Conservation (phyloP, 257 asterid species). For the Ligustrum vulgare region DNA sequence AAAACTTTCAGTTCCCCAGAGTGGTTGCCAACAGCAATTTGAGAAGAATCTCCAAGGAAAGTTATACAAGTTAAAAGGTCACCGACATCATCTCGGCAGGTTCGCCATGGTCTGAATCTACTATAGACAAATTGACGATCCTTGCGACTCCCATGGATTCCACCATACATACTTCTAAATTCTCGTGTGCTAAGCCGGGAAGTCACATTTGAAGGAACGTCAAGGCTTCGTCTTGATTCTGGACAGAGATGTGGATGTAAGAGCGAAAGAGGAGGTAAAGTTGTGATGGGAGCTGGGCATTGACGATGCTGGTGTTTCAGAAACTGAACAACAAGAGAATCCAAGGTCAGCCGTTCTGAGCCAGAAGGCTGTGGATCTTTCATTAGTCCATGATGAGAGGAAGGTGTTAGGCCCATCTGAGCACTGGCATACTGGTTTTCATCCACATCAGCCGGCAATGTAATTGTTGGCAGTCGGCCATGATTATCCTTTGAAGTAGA, state of each 20-base stretch:
- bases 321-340: conserved; percentile 88
- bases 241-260: conserved; percentile 97
- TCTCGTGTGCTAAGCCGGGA: conserved; percentile 89
- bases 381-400: conserved; percentile 54
- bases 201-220: conserved; percentile 91
- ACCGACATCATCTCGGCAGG: conserved; percentile 78
- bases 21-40: conserved; percentile 80
- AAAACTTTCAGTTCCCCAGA: conserved; percentile 88
- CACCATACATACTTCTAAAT: conserved; percentile 71
- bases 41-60: conserved; percentile 84
- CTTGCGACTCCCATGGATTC: conserved; percentile 82
- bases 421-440: conserved; percentile 40
- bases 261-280: conserved; percentile 96
- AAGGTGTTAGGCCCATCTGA: conserved; percentile 33
- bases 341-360: conserved; percentile 76
- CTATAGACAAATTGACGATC: conserved; percentile 93
- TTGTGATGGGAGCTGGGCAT: conserved; percentile 97
- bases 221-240: conserved; percentile 86
- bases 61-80: conserved; percentile 73
- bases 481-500: conserved; percentile 52
- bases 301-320: conserved; percentile 98
- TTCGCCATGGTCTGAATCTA: conserved; percentile 97
- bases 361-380: conserved; percentile 63
- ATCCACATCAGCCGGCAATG: conserved; percentile 48
- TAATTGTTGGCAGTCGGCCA: conserved; percentile 38